Evolutionary conservation across 257 asterid species (phyloP).

Genomic region (Plantago ovata): DNA sequence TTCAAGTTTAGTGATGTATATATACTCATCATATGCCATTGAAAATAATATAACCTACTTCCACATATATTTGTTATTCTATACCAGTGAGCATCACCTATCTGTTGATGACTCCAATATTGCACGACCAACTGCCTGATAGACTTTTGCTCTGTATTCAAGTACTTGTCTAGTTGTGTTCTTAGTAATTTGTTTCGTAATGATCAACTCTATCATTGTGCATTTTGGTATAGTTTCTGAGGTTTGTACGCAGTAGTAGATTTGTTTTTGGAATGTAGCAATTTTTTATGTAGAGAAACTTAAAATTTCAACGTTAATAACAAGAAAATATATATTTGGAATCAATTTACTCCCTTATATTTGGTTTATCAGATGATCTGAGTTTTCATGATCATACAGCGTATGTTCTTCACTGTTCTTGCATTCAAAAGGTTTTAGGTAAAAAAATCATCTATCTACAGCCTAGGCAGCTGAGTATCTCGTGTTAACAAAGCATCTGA

Average conservation of each 20-base stretch:
- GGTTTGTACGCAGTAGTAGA: neutral
- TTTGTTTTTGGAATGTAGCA: neutral
- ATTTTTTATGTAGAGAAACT: constrained; percentile 15
- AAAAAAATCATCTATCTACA: too few relatives aligned
- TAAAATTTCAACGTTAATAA: constrained; percentile 26
- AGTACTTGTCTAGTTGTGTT: neutral
- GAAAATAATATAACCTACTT: too few relatives aligned
- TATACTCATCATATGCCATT: too few relatives aligned
- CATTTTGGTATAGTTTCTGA: constrained; percentile 1
- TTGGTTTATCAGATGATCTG: too few relatives aligned
- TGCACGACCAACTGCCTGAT: constrained; percentile 74
- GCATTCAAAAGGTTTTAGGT: too few relatives aligned
- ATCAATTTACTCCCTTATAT: neutral
- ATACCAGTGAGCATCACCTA: constrained; percentile 58
- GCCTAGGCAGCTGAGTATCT: too few relatives aligned
- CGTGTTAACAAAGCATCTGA: too few relatives aligned
- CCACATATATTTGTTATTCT: constrained; percentile 51
- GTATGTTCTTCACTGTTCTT: too few relatives aligned
- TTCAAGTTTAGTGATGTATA: too few relatives aligned
- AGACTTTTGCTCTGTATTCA: constrained; percentile 18
- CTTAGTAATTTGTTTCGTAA: constrained; percentile 4
- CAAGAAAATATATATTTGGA: constrained; percentile 6
- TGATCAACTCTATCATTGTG: neutral
- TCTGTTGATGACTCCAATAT: constrained; percentile 79
- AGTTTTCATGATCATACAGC: too few relatives aligned